phyloP scores from a whole-genome alignment of 306 rosid genomes.

The Astragalus glycyphyllos region DNA sequence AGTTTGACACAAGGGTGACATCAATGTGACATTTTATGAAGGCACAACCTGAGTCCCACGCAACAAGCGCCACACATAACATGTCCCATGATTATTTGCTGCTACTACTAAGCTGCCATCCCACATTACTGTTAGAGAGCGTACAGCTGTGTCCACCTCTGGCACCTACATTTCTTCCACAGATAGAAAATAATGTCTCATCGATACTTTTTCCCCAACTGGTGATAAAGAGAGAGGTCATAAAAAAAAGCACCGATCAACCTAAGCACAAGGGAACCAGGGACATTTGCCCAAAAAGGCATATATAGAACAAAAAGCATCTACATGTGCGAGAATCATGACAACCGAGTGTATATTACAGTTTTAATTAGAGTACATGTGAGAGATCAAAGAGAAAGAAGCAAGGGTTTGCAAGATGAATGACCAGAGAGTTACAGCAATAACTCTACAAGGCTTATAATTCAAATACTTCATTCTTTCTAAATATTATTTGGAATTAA shows the following conservation, averaged over 20 bases:
- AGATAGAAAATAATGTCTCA: constrained; percentile 40
- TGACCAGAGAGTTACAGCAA: constrained; percentile 17
- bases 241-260: constrained; percentile 27
- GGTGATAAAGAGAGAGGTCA: constrained; percentile 14
- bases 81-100: constrained; percentile 96
- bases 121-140: constrained; percentile 98
- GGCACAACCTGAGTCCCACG: constrained; percentile 88
- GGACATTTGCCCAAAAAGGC: background rate
- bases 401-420: constrained; percentile 10
- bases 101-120: constrained; percentile 99
- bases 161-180: constrained; percentile 74
- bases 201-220: constrained; percentile 3
- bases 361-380: background rate
- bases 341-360: constrained; percentile 20
- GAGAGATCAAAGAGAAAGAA: constrained; percentile 28
- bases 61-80: constrained; percentile 97
- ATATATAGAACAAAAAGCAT: background rate
- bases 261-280: constrained; percentile 22
- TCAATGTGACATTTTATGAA: constrained; percentile 27
- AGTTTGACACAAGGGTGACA: constrained; percentile 8
- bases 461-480: constrained; percentile 27
- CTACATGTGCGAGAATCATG: background rate
- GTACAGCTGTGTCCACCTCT: constrained; percentile 98
- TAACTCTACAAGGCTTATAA: constrained; percentile 10
- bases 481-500: constrained; percentile 10